Evolutionary conservation across 306 rosid species (phyloP).

Genomic region (Comarum palustre): DNA sequence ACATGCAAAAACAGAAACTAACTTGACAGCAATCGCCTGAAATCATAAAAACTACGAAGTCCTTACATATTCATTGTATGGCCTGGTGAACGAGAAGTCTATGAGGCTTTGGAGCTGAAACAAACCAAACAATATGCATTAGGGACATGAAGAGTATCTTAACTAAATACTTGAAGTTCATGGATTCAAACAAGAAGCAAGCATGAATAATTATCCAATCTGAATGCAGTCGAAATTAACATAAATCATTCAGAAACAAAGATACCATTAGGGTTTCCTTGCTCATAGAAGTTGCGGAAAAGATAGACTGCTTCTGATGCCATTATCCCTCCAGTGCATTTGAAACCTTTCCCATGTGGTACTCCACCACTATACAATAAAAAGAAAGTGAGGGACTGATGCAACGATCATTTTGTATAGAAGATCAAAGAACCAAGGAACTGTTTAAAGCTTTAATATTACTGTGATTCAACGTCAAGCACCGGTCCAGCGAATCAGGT

Average conservation of each 20-base stretch:
- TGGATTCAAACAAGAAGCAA: background rate
- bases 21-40: background rate
- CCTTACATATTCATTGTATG: constrained; percentile 23
- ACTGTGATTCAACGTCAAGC: background rate
- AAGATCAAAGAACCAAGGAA: background rate
- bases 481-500: background rate
- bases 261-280: constrained; percentile 93
- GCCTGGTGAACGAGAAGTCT: constrained; percentile 43
- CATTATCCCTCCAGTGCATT: constrained; percentile 84
- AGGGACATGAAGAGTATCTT: background rate
- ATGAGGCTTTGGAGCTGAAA: constrained; percentile 96
- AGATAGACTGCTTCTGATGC: constrained; percentile 84
- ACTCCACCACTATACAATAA: constrained; percentile 35
- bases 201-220: background rate
- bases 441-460: background rate
- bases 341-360: constrained; percentile 49
- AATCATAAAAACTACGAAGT: background rate
- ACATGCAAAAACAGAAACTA: background rate
- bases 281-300: constrained; percentile 75
- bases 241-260: constrained; percentile 10
- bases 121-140: constrained; percentile 16
- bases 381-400: constrained; percentile 11
- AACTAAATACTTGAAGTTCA: background rate
- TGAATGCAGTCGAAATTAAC: background rate
- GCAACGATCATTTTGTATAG: background rate